Evolutionary conservation across 331 rosid genomes (phyloP).

Genomic region (Pyrus hybrid): DNA sequence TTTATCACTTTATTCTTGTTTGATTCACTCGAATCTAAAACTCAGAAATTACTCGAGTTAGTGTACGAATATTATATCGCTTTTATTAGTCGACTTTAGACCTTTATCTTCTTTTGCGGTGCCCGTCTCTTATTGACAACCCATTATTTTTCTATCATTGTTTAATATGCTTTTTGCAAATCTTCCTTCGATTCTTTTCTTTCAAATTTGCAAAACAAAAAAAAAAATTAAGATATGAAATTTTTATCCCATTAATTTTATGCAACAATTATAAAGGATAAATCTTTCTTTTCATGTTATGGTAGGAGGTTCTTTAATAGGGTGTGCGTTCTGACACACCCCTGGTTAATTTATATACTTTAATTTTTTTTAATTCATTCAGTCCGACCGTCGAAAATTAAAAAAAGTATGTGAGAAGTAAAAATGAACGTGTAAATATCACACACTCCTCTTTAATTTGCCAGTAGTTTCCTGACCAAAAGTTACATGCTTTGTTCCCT

Average conservation of each 20-base stretch:
- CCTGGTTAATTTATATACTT: too few species aligned
- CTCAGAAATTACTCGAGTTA: too few species aligned
- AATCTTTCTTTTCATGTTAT: neutral
- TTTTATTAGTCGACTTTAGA: neutral
- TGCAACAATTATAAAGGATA: neutral
- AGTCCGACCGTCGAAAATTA: too few species aligned
- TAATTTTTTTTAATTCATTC: too few species aligned
- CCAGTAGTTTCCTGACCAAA: neutral
- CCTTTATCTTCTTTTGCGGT: neutral
- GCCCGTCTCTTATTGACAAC: neutral
- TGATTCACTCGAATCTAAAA: neutral
- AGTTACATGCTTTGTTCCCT: too few species aligned
- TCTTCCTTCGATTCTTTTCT: neutral
- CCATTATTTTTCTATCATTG: neutral
- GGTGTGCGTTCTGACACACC: too few species aligned
- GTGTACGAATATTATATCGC: neutral
- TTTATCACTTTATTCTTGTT: neutral
- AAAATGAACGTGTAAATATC: too few species aligned
- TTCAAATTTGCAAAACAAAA: neutral
- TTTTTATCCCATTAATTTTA: too few species aligned
- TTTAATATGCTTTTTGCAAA: too few species aligned
- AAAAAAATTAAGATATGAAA: neutral
- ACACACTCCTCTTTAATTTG: neutral
- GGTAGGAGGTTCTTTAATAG: neutral
- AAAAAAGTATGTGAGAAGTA: accelerated